These are phyloP conservation scores for Aspergillus tubingensis DNA, from an alignment of 2,329 filamentous ascomycete genomes.

Conservation along the genomic window DNA sequence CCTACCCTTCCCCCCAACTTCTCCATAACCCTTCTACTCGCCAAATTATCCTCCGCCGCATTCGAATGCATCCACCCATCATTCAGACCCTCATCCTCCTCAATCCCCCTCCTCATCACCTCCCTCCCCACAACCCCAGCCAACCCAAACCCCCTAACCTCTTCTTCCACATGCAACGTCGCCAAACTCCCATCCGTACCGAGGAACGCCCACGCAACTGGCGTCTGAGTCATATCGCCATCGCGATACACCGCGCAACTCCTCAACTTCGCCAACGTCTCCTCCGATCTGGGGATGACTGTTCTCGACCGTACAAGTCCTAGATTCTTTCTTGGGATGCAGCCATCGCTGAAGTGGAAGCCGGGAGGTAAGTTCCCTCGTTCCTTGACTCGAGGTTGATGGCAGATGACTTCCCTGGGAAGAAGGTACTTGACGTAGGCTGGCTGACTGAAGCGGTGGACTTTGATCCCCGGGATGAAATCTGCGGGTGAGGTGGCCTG, in stretches of 20 bases:
- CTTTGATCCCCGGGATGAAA: slow-evolving; percentile 23
- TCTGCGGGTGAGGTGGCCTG: neutral
- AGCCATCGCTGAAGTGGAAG: slow-evolving; percentile 32
- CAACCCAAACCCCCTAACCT: slow-evolving; percentile 42
- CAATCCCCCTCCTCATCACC: slow-evolving; percentile 34
- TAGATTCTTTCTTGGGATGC: slow-evolving; percentile 34
- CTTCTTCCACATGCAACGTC: slow-evolving; percentile 45
- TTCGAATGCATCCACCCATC: slow-evolving; percentile 42
- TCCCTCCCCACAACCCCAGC: slow-evolving; percentile 36
- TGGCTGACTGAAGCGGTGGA: slow-evolving; percentile 32
- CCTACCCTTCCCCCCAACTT: slow-evolving; percentile 42
- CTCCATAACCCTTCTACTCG: slow-evolving; percentile 47
- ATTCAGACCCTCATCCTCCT: slow-evolving; percentile 14
- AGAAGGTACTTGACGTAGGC: slow-evolving; percentile 45
- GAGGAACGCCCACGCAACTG: slow-evolving; percentile 46
- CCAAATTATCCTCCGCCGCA: slow-evolving; percentile 36
- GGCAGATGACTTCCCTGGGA: slow-evolving; percentile 1
- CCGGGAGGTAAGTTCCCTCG: slow-evolving; percentile 10
- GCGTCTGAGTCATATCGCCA: slow-evolving; percentile 10
- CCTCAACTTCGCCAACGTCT: slow-evolving; percentile 34
- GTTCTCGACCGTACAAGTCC: slow-evolving; percentile 43
- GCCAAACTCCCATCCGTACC: slow-evolving; percentile 40
- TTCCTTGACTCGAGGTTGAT: neutral
- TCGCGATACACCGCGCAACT: slow-evolving; percentile 39
- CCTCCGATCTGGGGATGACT: slow-evolving; percentile 39